Evolutionary conservation across 495 filamentous ascomycete species (phyloP), one percentile per base, ranked within the genome.

Genomic region (Acidomyces sp.): DNA sequence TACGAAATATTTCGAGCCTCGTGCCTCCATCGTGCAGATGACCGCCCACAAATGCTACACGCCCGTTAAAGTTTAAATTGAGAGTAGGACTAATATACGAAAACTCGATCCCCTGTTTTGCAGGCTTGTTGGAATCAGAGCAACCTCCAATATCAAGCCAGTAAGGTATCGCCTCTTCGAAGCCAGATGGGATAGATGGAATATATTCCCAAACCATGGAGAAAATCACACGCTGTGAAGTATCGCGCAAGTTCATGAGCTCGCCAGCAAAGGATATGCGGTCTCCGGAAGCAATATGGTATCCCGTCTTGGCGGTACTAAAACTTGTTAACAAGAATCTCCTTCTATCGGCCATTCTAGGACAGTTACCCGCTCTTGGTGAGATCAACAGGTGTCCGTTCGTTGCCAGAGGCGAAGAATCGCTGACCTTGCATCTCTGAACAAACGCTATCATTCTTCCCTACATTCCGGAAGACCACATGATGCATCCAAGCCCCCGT

Each of bases 401-500:
- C 48, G 37, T 51, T 51, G 31, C 48, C 48, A 11, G 41, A 46
- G 1, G 37, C 39, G 22, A 51, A 51, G 37, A 47, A 43, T 5
- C 48, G 48, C 13, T 42, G 28, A 6, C 2, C 12, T 4, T 4
- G 15, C 20, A 7, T 24, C 6, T 21, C 20, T 5, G 37, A 11
- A 20, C 39, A 42, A 13, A 34, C 30, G 28, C 16, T 33, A 31
- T 42, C 39, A 6, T 33, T 33, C n/a, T 22, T 7, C 7, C 2
- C 30, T 9, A 18, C 28, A 22, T 39, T 37, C 9, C 28, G 9
- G n/a, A 50, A 37, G 12, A 45, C 47, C 1, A 46, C 44, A 22
- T 51, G 48, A 27, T 47, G 48, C 20, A 48, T 37, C 48, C 48
- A 51, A 37, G 48, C 43, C 16, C 38, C 44, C 10, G 43, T 51